A percentile compares a stretch with the other conserved stretches of the same genome.
phyloP scores from a whole-genome alignment of 169 alveolate genomes.

The Plasmodium yoelii region DNA sequence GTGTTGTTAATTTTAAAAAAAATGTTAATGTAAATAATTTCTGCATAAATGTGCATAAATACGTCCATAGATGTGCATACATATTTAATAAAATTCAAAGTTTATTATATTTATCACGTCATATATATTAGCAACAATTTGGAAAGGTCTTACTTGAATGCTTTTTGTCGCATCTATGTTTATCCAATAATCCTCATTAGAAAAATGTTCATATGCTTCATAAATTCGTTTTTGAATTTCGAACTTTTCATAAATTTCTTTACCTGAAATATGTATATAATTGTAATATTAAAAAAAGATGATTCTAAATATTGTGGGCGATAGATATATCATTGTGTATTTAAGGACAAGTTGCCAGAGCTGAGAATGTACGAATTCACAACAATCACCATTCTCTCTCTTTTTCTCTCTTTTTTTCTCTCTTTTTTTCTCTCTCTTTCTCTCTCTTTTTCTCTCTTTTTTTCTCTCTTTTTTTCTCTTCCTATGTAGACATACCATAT shows the following conservation, averaged over 20 bases:
- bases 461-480: no score
- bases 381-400: neutral
- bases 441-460: no score
- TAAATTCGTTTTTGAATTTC: conserved; percentile 68
- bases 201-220: conserved; percentile 44
- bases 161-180: conserved; percentile 76
- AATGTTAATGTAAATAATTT: neutral
- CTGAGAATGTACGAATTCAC: neutral
- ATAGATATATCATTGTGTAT: neutral
- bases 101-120: no score
- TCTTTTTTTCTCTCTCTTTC: no score
- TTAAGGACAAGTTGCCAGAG: neutral
- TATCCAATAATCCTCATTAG: conserved; percentile 60
- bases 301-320: neutral
- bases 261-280: conserved; percentile 22
- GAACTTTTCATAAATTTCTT: conserved; percentile 67
- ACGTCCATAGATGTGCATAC: no score
- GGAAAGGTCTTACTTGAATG: conserved; percentile 7
- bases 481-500: conserved; percentile 72
- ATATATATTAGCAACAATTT: no score
- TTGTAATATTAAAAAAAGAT: neutral
- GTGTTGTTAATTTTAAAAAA: neutral
- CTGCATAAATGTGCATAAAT: no score
- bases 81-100: no score
- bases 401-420: no score